A percentile compares a stretch with the other conserved stretches of the same genome.
phyloP scores from a whole-genome alignment of 306 rosid species.

The Dryas alaskensis region DNA sequence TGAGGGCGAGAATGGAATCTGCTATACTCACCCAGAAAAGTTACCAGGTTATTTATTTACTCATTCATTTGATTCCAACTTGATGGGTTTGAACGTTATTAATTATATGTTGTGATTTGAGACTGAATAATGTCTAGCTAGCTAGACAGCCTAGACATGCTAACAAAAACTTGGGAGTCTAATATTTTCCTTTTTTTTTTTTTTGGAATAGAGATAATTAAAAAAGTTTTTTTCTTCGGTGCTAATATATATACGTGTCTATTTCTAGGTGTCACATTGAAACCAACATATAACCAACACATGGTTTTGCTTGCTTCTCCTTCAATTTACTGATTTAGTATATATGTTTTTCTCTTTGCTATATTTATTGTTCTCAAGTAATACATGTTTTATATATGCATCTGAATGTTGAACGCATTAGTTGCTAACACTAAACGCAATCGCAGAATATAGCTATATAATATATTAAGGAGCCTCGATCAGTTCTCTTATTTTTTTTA shows the following conservation, averaged over 20 bases:
- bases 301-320: slow-evolving; percentile 22
- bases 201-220: not conserved
- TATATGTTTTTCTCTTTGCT: not conserved
- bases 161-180: not conserved
- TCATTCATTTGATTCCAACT: too few relatives aligned
- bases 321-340: not conserved
- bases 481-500: not conserved
- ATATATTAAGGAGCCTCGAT: not conserved
- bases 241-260: slow-evolving; percentile 11
- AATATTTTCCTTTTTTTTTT: not conserved
- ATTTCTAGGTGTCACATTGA: slow-evolving; percentile 23
- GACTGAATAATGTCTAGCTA: too few relatives aligned
- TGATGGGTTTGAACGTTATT: too few relatives aligned
- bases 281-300: slow-evolving; percentile 30
- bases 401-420: not conserved
- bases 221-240: not conserved
- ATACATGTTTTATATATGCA: not conserved
- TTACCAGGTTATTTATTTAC: slow-evolving; percentile 57
- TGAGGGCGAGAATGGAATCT: slow-evolving; percentile 84
- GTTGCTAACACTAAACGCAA: not conserved
- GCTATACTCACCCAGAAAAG: slow-evolving; percentile 91
- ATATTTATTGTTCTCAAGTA: not conserved
- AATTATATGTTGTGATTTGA: too few relatives aligned
- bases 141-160: not conserved
- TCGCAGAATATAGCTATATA: not conserved